Percentiles rank a stretch among this genome's conserved stretches.
Evolutionary conservation across 768 basidiomycete genomes (phyloP).

Genomic region (Mycena crocata): DNA sequence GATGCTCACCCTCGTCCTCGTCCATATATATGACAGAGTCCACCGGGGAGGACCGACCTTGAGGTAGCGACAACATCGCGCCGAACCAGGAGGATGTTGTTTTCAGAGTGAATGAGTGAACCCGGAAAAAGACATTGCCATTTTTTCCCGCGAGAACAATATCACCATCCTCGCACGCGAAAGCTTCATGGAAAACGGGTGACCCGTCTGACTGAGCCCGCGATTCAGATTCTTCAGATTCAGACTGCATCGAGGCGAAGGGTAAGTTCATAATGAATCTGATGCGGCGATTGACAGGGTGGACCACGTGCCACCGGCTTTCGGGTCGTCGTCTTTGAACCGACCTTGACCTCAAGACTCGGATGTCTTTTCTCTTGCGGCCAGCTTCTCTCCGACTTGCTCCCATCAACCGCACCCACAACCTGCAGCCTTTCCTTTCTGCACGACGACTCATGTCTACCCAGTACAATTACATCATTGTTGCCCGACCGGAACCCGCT

Average conservation of each 20-base stretch:
- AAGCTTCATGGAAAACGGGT: conserved; percentile 54
- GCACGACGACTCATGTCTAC: conserved; percentile 64
- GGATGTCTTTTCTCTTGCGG: conserved; percentile 22
- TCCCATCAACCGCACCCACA: neutral
- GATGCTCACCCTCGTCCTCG: conserved; percentile 53
- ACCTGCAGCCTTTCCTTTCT: conserved; percentile 15
- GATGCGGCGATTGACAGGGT: no score
- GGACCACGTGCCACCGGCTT: neutral
- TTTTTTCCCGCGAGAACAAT: conserved; percentile 65
- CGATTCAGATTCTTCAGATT: conserved; percentile 18
- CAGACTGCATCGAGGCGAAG: conserved; percentile 20
- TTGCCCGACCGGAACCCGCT: conserved; percentile 72
- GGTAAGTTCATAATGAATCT: neutral
- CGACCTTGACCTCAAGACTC: no score
- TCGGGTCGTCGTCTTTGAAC: no score
- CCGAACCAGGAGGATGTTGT: conserved; percentile 76
- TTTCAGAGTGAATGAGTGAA: conserved; percentile 70
- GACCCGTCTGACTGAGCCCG: neutral
- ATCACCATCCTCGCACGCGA: conserved; percentile 66
- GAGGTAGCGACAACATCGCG: conserved; percentile 69
- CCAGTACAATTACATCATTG: conserved; percentile 74
- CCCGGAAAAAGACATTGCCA: conserved; percentile 61
- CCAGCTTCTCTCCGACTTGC: conserved; percentile 11
- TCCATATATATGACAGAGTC: conserved; percentile 65
- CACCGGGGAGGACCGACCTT: conserved; percentile 36